Evolutionary conservation across 306 rosid genomes (phyloP).

Genomic region (Lathyrus oleraceus): DNA sequence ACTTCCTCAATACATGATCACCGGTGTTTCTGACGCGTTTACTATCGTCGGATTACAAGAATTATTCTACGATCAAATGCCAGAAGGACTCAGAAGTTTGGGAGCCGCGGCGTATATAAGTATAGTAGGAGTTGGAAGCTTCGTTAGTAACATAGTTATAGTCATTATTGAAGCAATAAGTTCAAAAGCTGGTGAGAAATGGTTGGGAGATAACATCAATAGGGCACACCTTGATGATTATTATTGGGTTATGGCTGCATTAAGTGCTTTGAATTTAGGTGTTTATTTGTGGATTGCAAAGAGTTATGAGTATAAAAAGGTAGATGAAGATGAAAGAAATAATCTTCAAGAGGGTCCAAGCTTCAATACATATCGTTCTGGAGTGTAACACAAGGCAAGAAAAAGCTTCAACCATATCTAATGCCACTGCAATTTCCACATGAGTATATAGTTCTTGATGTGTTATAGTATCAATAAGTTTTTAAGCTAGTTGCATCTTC

Average conservation of each 20-base stretch:
- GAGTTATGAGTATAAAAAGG: constrained; percentile 55
- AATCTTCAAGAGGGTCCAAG: constrained; percentile 19
- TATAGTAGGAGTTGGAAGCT: constrained; percentile 60
- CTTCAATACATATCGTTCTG: constrained; percentile 1
- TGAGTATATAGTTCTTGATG: background rate
- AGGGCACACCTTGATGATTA: constrained; percentile 66
- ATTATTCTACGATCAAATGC: constrained; percentile 74
- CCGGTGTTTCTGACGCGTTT: constrained; percentile 55
- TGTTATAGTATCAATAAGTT: constrained; percentile 20
- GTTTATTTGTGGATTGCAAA: constrained; percentile 49
- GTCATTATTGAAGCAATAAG: constrained; percentile 40
- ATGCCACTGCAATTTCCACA: background rate
- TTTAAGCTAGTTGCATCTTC: background rate
- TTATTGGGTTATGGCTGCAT: constrained; percentile 64
- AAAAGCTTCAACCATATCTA: background rate
- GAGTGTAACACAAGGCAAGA: background rate
- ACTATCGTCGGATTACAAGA: constrained; percentile 65
- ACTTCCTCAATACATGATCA: constrained; percentile 67
- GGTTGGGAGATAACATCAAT: constrained; percentile 64
- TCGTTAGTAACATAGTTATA: constrained; percentile 48
- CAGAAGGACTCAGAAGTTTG: constrained; percentile 55
- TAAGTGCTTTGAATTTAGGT: constrained; percentile 52
- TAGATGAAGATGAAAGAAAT: constrained; percentile 33
- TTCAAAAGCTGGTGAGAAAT: constrained; percentile 40
- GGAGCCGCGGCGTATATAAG: constrained; percentile 79